phyloP scores from a whole-genome alignment of 192 early-diverging fungal genomes.

The Gigaspora rosea region DNA sequence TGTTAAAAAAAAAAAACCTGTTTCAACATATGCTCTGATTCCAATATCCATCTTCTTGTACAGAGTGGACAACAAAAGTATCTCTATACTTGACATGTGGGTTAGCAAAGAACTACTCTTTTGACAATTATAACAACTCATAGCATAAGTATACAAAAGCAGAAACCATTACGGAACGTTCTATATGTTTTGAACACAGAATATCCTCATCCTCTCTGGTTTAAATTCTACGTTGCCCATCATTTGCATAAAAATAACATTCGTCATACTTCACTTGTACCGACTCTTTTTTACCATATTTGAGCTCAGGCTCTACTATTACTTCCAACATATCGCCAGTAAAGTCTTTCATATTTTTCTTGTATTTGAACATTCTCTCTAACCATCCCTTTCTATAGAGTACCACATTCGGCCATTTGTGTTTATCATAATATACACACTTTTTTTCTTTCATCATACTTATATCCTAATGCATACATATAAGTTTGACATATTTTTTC shows the following conservation, averaged over 20 bases:
- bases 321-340: too few species aligned
- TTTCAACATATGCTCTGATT: constrained; percentile 6
- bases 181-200: constrained; percentile 19
- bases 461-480: not conserved
- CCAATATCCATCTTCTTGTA: not conserved
- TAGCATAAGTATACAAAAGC: constrained; percentile 31
- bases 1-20: not conserved
- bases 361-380: too few species aligned
- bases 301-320: too few species aligned
- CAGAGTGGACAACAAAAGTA: not conserved
- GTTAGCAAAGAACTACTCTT: not conserved
- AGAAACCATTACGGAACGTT: constrained; percentile 31
- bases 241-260: too few species aligned
- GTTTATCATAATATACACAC: too few species aligned
- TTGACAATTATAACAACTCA: constrained; percentile 12
- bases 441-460: too few species aligned
- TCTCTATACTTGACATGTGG: constrained; percentile 1
- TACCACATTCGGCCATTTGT: too few species aligned
- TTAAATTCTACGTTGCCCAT: constrained; percentile 26
- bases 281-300: too few species aligned
- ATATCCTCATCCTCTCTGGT: constrained; percentile 14
- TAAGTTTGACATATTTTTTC: constrained; percentile 14
- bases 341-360: too few species aligned
- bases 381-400: too few species aligned
- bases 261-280: too few species aligned